A percentile compares a stretch with the other conserved stretches of the same genome.
Conservation (phyloP, 2,329 filamentous ascomycete species). For the Xylariaceae sp. region DNA sequence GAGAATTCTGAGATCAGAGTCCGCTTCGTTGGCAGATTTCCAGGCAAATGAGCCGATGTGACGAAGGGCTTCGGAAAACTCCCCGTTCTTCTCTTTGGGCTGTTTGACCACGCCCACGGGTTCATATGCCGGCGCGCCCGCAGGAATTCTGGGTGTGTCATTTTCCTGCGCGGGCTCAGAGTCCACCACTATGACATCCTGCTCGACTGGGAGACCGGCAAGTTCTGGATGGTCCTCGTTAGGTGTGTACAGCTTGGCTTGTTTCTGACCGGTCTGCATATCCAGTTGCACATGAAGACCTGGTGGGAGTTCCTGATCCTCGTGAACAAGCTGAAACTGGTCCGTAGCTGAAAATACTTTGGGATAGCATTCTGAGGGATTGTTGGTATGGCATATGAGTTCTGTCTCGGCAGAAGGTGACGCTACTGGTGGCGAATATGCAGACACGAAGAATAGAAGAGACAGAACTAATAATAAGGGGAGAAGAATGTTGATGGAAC, state of each 20-base stretch:
- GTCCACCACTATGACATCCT: constrained; percentile 53
- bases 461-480: constrained; percentile 17
- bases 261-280: constrained; percentile 58
- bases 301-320: constrained; percentile 61
- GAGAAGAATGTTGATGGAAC: constrained; percentile 9
- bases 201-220: constrained; percentile 50
- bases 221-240: constrained; percentile 45
- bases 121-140: constrained; percentile 55
- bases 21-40: constrained; percentile 39
- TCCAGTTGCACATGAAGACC: constrained; percentile 66
- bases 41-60: constrained; percentile 37
- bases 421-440: constrained; percentile 26
- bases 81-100: constrained; percentile 38
- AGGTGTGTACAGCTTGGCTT: constrained; percentile 63
- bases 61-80: constrained; percentile 45
- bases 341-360: constrained; percentile 60
- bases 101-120: constrained; percentile 54
- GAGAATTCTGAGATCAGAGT: constrained; percentile 48
- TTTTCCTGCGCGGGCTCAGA: constrained; percentile 31
- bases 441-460: constrained; percentile 24
- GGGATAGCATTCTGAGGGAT: constrained; percentile 62
- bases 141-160: constrained; percentile 35
- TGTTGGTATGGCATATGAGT: constrained; percentile 61
- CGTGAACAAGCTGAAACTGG: constrained; percentile 59
- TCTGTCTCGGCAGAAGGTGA: constrained; percentile 43